Conservation (phyloP, 768 basidiomycete genomes). For the Boletus sensibilis region DNA sequence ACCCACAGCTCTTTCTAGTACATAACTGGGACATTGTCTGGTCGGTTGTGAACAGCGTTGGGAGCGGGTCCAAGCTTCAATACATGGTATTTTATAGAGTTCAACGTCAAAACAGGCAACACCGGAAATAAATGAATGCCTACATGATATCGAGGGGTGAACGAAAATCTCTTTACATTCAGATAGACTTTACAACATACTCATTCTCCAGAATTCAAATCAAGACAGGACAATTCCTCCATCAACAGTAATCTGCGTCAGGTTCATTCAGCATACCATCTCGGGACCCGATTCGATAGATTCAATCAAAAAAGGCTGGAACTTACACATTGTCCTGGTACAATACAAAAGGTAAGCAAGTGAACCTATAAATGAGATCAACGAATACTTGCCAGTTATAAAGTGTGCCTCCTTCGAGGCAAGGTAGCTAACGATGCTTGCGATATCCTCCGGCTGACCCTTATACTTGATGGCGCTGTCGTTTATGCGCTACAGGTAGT, state of each 20-base stretch:
- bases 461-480: conserved; percentile 9
- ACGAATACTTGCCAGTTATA: conserved; percentile 31
- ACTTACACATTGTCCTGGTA: conserved; percentile 13
- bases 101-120: neutral
- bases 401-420: conserved; percentile 36
- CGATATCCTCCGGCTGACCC: conserved; percentile 33
- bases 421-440: conserved; percentile 34
- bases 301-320: neutral
- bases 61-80: neutral
- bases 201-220: neutral
- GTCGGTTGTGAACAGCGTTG: neutral
- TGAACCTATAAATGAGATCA: neutral
- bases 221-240: conserved; percentile 1
- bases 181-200: neutral
- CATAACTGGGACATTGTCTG: neutral
- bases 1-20: neutral
- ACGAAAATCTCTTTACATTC: neutral
- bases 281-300: neutral
- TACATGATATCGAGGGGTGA: neutral
- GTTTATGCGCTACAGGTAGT: neutral
- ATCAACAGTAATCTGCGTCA: conserved; percentile 6
- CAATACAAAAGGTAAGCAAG: neutral
- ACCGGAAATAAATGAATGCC: neutral
- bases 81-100: too few species aligned
- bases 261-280: neutral